Conservation (phyloP, 345 rosid species). For the Fremontodendron californicum region DNA sequence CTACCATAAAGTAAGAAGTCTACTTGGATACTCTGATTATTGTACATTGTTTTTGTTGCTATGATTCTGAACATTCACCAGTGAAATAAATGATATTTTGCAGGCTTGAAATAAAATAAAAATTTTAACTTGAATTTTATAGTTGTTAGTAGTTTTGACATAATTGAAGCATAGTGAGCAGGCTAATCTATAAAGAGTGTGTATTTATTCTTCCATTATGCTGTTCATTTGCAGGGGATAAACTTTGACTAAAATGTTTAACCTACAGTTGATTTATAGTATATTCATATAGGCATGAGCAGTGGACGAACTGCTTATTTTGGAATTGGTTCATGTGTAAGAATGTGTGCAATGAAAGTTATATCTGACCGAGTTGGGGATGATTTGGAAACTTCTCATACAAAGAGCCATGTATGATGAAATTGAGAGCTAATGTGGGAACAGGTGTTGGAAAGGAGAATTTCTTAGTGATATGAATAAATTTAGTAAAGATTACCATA, state of each 20-base stretch:
- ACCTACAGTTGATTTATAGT: neutral
- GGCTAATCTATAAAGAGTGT: neutral
- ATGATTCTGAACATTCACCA: conserved; percentile 6
- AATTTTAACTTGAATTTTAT: neutral
- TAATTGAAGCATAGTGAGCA: neutral
- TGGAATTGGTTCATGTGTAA: neutral
- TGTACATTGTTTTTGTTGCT: conserved; percentile 1
- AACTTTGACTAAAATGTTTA: neutral
- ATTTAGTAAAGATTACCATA: neutral
- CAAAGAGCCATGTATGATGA: neutral
- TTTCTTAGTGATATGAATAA: neutral
- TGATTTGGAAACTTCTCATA: neutral
- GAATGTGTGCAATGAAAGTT: neutral
- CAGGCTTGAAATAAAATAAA: neutral
- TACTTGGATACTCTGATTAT: conserved; percentile 17
- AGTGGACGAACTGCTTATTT: neutral
- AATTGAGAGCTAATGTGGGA: neutral
- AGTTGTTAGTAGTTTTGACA: neutral
- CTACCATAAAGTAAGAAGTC: conserved; percentile 78
- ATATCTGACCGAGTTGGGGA: neutral
- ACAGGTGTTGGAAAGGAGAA: neutral
- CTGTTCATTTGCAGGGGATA: neutral
- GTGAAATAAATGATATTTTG: neutral
- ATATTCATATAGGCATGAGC: neutral
- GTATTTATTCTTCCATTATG: neutral